phyloP scores from a whole-genome alignment of 768 basidiomycete genomes.

The Suillus occidentalis region DNA sequence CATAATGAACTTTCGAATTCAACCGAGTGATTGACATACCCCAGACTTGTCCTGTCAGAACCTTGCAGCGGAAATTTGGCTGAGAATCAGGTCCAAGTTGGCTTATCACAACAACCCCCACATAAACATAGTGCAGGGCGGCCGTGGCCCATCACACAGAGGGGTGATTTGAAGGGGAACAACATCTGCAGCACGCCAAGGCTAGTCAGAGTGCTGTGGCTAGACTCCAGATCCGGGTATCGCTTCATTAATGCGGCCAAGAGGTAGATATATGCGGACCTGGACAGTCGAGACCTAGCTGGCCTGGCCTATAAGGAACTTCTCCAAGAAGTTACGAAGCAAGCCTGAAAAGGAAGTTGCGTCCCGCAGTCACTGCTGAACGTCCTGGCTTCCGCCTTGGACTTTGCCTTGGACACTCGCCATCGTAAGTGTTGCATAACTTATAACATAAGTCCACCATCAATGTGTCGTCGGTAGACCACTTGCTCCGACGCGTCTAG shows the following conservation, averaged over 20 bases:
- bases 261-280: neutral
- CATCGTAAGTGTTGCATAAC: neutral
- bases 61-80: neutral
- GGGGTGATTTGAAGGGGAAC: neutral
- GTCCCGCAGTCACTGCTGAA: neutral
- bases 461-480: too few species aligned
- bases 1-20: too few species aligned
- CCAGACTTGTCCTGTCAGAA: neutral
- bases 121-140: neutral
- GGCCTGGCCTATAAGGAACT: neutral
- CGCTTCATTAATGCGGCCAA: neutral
- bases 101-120: neutral
- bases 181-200: neutral
- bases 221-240: neutral
- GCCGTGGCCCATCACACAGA: neutral
- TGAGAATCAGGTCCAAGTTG: neutral
- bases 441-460: too few species aligned
- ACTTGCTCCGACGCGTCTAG: too few species aligned
- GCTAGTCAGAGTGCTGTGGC: neutral
- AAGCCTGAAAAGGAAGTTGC: neutral
- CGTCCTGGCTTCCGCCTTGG: too few species aligned
- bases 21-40: too few species aligned
- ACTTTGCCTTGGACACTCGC: neutral
- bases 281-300: neutral
- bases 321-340: neutral